Conservation (phyloP, 805 yeast species). For the Tetrapisispora fleetii region DNA sequence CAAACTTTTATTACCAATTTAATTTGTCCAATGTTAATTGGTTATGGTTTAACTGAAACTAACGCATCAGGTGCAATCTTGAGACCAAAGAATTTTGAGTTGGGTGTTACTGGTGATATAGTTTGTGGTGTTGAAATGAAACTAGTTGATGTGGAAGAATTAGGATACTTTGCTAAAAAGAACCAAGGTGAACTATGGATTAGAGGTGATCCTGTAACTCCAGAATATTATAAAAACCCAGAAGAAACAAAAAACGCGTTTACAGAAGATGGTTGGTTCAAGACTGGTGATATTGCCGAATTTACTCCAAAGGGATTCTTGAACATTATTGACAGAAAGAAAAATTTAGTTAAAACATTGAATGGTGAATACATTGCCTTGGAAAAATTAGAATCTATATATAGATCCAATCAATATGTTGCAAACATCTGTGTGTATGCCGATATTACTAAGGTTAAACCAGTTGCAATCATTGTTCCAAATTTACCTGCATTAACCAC, state of each 20-base stretch:
- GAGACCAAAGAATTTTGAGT: constrained; percentile 56
- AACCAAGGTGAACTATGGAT: constrained; percentile 89
- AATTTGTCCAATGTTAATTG: constrained; percentile 81
- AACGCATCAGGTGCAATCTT: constrained; percentile 75
- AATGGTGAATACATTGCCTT: constrained; percentile 97
- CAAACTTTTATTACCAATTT: constrained; percentile 70
- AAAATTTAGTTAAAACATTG: constrained; percentile 88
- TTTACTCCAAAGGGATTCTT: constrained; percentile 78
- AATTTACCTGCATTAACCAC: constrained; percentile 54
- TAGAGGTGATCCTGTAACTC: constrained; percentile 60
- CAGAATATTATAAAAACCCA: constrained; percentile 74
- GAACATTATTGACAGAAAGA: constrained; percentile 83
- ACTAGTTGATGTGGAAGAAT: constrained; percentile 82
- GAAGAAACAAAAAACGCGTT: constrained; percentile 71
- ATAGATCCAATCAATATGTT: constrained; percentile 73
- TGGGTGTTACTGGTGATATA: constrained; percentile 72
- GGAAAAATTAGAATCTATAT: constrained; percentile 85
- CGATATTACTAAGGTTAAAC: constrained; percentile 77
- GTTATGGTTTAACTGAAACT: constrained; percentile 95
- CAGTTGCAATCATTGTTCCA: constrained; percentile 84
- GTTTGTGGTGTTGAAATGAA: constrained; percentile 78
- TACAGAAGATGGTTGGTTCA: constrained; percentile 86
- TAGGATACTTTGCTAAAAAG: constrained; percentile 82
- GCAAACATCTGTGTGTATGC: constrained; percentile 88
- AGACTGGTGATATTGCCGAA: constrained; percentile 94